These are phyloP conservation scores for Pseudogymnoascus sp. DNA, from an alignment of 2,329 filamentous ascomycete species.

Conservation along the genomic window DNA sequence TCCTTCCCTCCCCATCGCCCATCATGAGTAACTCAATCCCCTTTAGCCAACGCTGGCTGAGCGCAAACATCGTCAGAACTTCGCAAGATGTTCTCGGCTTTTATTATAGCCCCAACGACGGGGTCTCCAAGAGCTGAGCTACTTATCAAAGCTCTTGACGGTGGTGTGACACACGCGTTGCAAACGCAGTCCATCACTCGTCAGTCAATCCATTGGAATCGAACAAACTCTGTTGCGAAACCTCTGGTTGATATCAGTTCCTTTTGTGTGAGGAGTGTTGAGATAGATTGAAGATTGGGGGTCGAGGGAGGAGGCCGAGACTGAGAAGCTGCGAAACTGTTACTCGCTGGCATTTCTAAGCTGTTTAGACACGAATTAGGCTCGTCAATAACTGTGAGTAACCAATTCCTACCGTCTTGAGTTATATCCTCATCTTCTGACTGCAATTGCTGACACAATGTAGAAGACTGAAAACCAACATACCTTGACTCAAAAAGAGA, in stretches of 20 bases:
- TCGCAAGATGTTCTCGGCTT: constrained; percentile 10
- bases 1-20: constrained; percentile 1
- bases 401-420: not conserved
- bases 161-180: constrained; percentile 7
- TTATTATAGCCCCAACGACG: constrained; percentile 12
- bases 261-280: not conserved
- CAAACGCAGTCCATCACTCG: constrained; percentile 3
- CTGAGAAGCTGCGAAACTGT: constrained; percentile 2
- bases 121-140: constrained; percentile 11
- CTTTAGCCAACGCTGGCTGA: constrained; percentile 5
- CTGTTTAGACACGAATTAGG: not conserved
- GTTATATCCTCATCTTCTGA: not conserved
- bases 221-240: constrained; percentile 5
- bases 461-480: constrained; percentile 7
- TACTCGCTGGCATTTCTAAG: not conserved
- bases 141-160: constrained; percentile 3
- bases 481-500: not conserved
- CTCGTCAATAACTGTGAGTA: constrained; percentile 1
- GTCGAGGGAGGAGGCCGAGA: not conserved
- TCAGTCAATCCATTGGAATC: constrained; percentile 5
- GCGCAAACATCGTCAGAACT: constrained; percentile 3
- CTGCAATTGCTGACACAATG: not conserved
- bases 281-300: constrained; percentile 1
- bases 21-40: constrained; percentile 6
- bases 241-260: not conserved